Base-by-base conservation (phyloP, 2,329 filamentous ascomycete genomes). In the Cryphonectria nitschkei region DNA sequence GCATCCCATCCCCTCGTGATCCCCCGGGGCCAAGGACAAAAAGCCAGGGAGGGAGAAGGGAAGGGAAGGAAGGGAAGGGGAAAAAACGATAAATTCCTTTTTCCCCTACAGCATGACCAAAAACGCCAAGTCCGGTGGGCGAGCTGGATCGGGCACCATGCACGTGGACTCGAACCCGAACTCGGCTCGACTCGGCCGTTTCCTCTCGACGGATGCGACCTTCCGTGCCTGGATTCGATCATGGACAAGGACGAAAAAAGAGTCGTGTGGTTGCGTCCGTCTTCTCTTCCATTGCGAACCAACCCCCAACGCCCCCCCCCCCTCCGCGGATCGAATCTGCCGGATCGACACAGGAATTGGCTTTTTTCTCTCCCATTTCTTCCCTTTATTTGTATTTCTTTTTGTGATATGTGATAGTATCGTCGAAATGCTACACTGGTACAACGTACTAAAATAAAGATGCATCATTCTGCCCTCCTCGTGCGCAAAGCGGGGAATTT, bases 341-440 rank as follows among this genome's bases (percentile, higher is more conserved):
- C 52, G 64, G 64, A 66, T 66, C 64, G 64, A 52, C 64, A 66
- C 32, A 16, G 16, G 2, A 39, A 39, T 16, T 41, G 39, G 1
- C 11, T 41, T 11, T 39, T 39, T 9, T 39, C 37, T 9, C 9
- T 39, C 9, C 34, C 26, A 26, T 26, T 34, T 34, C 34, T 34
- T 34, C 6, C 34, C 34, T 34, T 34, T 34, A 34, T 34, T 39
- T 9, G 8, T 8, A 39, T 8, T 39, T 39, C 9, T 11, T 39
- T 39, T 39, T 39, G 9, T 39, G 37, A 39, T 39, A 39, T 39
- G 37, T 8, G 6, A 39, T 14, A 41, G 39, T 41, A 41, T 8
- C 39, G 39, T 41, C 39, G 9, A 16, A 41, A 41, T 2, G 11
- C 39, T 14, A 16, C 13, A 11, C 2, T 16, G 39, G 39, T 41